Percentiles rank a stretch among this genome's conserved stretches.
phyloP scores from a whole-genome alignment of 1,284 basidiomycete species.

The Papiliotrema laurentii region DNA sequence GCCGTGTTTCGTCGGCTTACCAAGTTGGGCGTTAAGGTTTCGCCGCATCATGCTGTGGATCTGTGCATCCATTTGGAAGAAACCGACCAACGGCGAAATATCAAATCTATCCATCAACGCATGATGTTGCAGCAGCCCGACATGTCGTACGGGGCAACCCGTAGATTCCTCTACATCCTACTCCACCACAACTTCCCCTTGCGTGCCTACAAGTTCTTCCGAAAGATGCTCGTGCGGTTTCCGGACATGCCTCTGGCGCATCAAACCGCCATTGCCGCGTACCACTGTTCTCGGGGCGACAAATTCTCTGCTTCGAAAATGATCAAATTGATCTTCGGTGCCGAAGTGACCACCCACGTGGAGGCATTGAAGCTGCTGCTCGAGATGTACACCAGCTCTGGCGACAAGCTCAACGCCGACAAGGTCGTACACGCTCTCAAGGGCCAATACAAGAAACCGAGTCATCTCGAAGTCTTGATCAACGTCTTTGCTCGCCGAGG shows the following conservation, averaged over 20 bases:
- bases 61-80: too few relatives aligned
- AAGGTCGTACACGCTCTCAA: neutral
- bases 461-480: neutral
- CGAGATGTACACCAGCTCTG: neutral
- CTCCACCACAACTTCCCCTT: too few relatives aligned
- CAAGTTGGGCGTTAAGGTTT: neutral
- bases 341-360: neutral
- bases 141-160: neutral
- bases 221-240: too few relatives aligned
- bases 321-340: too few relatives aligned
- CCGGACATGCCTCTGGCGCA: too few relatives aligned
- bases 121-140: neutral
- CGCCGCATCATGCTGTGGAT: neutral
- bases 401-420: neutral
- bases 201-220: too few relatives aligned
- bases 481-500: constrained; percentile 54
- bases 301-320: too few relatives aligned
- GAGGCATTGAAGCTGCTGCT: neutral
- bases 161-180: too few relatives aligned
- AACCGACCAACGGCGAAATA: too few relatives aligned
- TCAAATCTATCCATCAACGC: neutral
- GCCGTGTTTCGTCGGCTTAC: neutral
- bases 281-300: too few relatives aligned
- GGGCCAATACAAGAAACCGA: neutral
- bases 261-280: too few relatives aligned